These are phyloP conservation scores for Podila minutissima DNA, from an alignment of 192 early-diverging fungal genomes.

Conservation along the genomic window DNA sequence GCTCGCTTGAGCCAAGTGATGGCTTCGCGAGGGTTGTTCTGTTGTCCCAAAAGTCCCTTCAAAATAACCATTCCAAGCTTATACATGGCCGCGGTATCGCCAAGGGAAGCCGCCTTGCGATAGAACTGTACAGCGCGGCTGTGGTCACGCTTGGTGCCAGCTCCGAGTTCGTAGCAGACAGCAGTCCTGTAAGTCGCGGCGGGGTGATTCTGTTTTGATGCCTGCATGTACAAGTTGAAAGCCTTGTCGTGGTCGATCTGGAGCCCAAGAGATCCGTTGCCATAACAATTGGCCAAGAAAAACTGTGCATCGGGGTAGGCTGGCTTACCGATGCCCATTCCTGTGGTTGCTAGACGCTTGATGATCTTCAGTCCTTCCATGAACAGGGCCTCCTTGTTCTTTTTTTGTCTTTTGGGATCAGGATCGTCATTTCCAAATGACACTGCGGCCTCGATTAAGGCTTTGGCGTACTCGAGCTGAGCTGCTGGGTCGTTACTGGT, in stretches of 20 bases:
- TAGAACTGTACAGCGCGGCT: constrained; percentile 89
- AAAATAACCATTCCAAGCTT: constrained; percentile 94
- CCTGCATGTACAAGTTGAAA: constrained; percentile 91
- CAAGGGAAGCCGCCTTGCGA: constrained; percentile 89
- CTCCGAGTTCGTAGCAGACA: constrained; percentile 95
- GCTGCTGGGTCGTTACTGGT: constrained; percentile 72
- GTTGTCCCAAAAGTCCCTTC: constrained; percentile 82
- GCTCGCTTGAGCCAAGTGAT: constrained; percentile 96
- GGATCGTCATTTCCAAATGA: constrained; percentile 69
- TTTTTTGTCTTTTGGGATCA: constrained; percentile 73
- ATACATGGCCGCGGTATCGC: constrained; percentile 97
- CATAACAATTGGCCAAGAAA: constrained; percentile 90
- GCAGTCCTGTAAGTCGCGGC: constrained; percentile 93
- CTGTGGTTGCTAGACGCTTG: constrained; percentile 81
- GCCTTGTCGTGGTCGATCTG: constrained; percentile 87
- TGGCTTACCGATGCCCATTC: constrained; percentile 72
- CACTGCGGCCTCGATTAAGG: constrained; percentile 82
- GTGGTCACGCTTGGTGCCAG: constrained; percentile 90
- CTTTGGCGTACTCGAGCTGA: constrained; percentile 90
- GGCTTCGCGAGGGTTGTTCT: constrained; percentile 86
- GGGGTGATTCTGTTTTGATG: constrained; percentile 92
- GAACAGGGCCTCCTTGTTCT: constrained; percentile 77
- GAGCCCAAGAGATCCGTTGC: constrained; percentile 84
- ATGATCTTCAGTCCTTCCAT: constrained; percentile 87
- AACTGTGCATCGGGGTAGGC: constrained; percentile 92